Conservation (phyloP, 2,329 filamentous ascomycete species). For the Colletotrichum lentis region DNA sequence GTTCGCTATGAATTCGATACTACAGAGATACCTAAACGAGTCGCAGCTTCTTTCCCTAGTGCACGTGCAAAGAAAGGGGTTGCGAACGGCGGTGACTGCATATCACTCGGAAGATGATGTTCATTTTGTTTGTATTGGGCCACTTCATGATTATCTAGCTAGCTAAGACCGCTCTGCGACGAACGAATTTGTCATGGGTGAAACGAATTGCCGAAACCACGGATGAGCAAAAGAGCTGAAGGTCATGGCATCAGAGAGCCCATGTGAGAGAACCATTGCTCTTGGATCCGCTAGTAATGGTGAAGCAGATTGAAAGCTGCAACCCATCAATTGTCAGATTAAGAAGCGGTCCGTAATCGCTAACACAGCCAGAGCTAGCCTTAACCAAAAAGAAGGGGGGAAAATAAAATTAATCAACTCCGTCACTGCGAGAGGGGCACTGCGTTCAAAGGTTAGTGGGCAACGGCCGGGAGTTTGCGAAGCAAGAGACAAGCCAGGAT, state of each 20-base stretch:
- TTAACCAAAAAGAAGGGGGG: no score
- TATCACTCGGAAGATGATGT: background rate
- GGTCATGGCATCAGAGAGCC: slow-evolving; percentile 69
- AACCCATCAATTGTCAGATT: slow-evolving; percentile 62
- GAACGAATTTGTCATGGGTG: slow-evolving; percentile 62
- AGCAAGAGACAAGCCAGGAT: slow-evolving; percentile 31
- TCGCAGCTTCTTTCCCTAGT: background rate
- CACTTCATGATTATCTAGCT: slow-evolving; percentile 11
- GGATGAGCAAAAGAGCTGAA: slow-evolving; percentile 39
- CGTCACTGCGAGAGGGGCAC: background rate
- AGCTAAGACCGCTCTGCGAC: background rate
- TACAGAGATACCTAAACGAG: background rate
- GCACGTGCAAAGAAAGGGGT: background rate
- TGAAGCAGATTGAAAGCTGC: slow-evolving; percentile 63
- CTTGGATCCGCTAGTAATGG: slow-evolving; percentile 64
- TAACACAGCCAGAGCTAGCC: background rate
- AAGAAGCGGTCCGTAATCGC: slow-evolving; percentile 49
- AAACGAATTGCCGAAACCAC: slow-evolving; percentile 70
- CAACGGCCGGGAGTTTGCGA: slow-evolving; percentile 7
- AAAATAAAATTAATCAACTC: no score
- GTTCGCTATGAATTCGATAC: background rate
- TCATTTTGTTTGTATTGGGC: slow-evolving; percentile 14
- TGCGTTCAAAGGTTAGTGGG: slow-evolving; percentile 29
- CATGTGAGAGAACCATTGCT: slow-evolving; percentile 54
- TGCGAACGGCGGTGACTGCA: background rate